Evolutionary conservation across 192 early-diverging fungal species (phyloP).

Genomic region (Backusella parvicylindrica): DNA sequence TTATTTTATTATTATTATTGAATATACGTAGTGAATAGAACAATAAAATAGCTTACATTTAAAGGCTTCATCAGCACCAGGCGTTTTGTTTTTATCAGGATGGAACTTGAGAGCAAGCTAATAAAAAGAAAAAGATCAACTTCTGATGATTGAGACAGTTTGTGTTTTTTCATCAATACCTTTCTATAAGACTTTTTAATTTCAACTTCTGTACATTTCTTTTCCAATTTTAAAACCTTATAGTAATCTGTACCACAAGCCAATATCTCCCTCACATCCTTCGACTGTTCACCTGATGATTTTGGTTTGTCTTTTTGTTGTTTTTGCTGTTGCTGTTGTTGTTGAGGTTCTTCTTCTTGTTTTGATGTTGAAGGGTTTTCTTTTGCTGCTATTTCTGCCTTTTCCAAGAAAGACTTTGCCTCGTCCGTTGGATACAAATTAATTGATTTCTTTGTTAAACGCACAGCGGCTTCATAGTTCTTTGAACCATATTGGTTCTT

Average conservation of each 20-base stretch:
- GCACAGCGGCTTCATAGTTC: slow-evolving; percentile 69
- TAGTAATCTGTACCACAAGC: slow-evolving; percentile 79
- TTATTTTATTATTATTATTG: neutral
- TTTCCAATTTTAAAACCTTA: slow-evolving; percentile 72
- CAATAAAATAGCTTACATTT: slow-evolving; percentile 60
- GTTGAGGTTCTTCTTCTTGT: slow-evolving; percentile 7
- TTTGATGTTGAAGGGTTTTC: slow-evolving; percentile 22
- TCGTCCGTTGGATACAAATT: slow-evolving; percentile 72
- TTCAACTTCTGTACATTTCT: slow-evolving; percentile 72
- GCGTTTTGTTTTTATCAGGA: slow-evolving; percentile 94
- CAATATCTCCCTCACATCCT: slow-evolving; percentile 76
- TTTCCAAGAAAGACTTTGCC: slow-evolving; percentile 55
- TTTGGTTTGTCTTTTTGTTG: slow-evolving; percentile 26
- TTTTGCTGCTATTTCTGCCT: slow-evolving; percentile 28
- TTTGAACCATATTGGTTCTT: slow-evolving; percentile 62
- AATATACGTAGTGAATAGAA: no score
- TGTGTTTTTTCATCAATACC: slow-evolving; percentile 43
- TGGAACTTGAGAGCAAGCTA: slow-evolving; percentile 90
- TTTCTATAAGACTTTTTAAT: slow-evolving; percentile 96
- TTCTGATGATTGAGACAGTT: no score
- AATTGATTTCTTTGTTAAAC: slow-evolving; percentile 81
- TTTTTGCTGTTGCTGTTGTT: neutral
- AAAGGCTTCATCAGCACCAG: slow-evolving; percentile 95
- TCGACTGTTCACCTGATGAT: slow-evolving; percentile 74
- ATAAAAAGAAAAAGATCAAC: neutral